Conservation (phyloP, 1,284 basidiomycete genomes). For the Takashimella koratensis region DNA sequence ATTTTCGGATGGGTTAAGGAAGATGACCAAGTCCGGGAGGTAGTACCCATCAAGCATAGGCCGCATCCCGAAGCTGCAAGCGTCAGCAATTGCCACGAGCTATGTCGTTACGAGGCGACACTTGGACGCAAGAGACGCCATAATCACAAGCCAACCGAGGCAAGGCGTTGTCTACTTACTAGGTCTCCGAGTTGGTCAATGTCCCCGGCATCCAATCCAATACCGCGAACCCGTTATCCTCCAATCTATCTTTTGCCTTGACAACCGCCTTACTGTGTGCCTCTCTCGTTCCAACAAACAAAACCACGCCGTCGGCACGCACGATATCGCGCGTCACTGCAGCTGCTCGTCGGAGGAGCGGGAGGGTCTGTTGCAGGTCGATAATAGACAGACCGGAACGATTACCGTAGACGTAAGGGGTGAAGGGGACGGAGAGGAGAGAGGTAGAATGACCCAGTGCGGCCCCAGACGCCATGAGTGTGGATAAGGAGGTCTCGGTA, state of each 20-base stretch:
- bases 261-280: conserved; percentile 72
- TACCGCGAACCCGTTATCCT: conserved; percentile 70
- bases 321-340: conserved; percentile 80
- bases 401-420: conserved; percentile 90
- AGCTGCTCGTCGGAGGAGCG: conserved; percentile 84
- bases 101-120: too few relatives aligned
- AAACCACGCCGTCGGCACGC: conserved; percentile 73
- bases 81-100: conserved; percentile 1
- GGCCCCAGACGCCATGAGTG: conserved; percentile 86
- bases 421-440: conserved; percentile 79
- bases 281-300: conserved; percentile 85
- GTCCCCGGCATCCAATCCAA: conserved; percentile 92
- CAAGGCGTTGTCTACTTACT: conserved; percentile 53
- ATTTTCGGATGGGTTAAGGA: conserved; percentile 84
- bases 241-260: conserved; percentile 76
- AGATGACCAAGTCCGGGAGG: conserved; percentile 79
- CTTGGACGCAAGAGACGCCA: too few relatives aligned
- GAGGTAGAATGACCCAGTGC: conserved; percentile 86
- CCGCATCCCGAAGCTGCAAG: conserved; percentile 58
- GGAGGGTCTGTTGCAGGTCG: conserved; percentile 90
- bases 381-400: conserved; percentile 90
- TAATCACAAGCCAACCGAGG: too few relatives aligned
- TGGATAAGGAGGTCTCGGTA: conserved; percentile 61
- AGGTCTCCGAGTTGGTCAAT: conserved; percentile 80
- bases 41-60: conserved; percentile 60